Base-by-base conservation (phyloP, 495 filamentous ascomycete species). In the Margaritispora aquatica region DNA sequence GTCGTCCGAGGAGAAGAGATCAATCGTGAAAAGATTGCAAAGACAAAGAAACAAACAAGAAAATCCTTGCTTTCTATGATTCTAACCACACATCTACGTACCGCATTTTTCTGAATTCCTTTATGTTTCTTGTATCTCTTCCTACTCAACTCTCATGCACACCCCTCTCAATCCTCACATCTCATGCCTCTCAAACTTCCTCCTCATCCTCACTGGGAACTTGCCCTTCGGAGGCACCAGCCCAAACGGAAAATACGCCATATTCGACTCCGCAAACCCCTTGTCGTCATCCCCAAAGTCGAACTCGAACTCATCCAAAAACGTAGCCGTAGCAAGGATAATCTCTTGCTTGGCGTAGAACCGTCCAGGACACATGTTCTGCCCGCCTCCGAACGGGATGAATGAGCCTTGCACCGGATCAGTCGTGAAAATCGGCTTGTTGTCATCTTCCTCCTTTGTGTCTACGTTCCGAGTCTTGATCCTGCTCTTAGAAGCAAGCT, bases 341-440 rank as follows among this genome's bases (percentile, higher is more conserved):
- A 80, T 75, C 57, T 80, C 69, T 51, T 73, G 67, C 66, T 82
- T 77, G 0, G 75, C 77, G 54, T 82, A 77, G 24, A 66, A 59
- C 20, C 76, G 76, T 22, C 79, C 73, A 20, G 81, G 77, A 47
- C 77, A 77, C 1, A 75, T 71, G 15, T 72, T 68, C 21, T 72
- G 51, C 1, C 78, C 77, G 2, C 75, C 77, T 26, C 71, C 70
- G 55, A 70, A 80, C 0, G 77, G 76, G 36, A 64, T 68, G 36
- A 55, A 73, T 7, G 31, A 31, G n/a, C 52, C 52, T 22, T 36
- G 27, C 8, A 54, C 49, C 3, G 63, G 65, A 2, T 71, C 69
- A 7, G 58, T 27, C 3, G 66, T 66, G 57, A 72, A 73, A 19
- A 54, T 47, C 5, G 63, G 59, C 23, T 57, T 27, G 11, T 36